Base-by-base conservation (phyloP, 345 rosid genomes). In the Syzygium oleosum region DNA sequence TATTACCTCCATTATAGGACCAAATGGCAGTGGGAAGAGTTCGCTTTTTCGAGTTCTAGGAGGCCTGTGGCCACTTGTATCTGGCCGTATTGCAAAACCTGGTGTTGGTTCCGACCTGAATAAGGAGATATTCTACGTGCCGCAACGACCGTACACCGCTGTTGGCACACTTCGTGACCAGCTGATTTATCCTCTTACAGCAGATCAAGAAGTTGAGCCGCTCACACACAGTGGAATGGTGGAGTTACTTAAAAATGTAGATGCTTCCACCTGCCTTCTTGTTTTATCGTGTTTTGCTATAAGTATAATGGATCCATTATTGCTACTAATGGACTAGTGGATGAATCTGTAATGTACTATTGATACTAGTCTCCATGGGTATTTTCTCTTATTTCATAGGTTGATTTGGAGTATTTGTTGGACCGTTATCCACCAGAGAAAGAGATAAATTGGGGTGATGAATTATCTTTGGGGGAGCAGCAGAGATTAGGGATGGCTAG, bases 1-100 rank as follows among this genome's bases (percentile, higher is more conserved):
- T 14, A 19, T 84, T 84, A 34, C 59, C 59, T 84, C 84, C 90
- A 43, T 85, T 88, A 89, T 89, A 98, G 99, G 99, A 90, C 99
- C 99, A 78, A 98, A 98, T 91, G 99, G 99, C 86, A 98, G 99
- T 89, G 99, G 99, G 87, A 98, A 98, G 92, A 98, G 99, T 92
- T 98, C 99, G 31, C 99, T 98, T 88, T 98, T 98, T 92, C 96
- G 99, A 84, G 99, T 98, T 90, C 91, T 98, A 87, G 99, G 99
- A 89, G 99, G 99, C 88, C 96, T 98, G 88, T 98, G 99, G 99
- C 99, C 99, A 51, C 89, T 98, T 86, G 95, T 95, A 41, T 92
- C 98, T 86, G 99, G 99, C 84, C 96, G 93, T 93, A 98, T 98
- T 87, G 96, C 95, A 77, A 98, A 98, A 92, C 99, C 99, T 25